Evolutionary conservation across 176 grass and related monocot species (phyloP), one percentile per base, ranked within the genome.

Genomic region (Aechmea fasciata): DNA sequence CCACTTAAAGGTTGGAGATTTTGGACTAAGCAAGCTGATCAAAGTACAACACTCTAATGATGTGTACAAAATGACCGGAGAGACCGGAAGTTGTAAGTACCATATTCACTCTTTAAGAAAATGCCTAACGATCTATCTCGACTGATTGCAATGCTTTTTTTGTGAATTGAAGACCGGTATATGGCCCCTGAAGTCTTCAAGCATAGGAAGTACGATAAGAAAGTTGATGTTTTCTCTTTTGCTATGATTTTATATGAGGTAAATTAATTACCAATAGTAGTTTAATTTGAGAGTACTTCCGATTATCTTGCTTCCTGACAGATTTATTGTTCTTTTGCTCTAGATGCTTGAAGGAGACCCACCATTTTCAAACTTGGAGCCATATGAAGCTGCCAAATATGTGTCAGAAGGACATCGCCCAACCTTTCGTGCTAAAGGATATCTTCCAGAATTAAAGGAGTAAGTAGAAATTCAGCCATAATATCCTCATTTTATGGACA

Each of bases 111-210:
- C 3, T 59, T 59, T 41, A 41, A 41, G 15, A 59, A 20, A 59
- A 59, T 59, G 54, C 54, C 54, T 59, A 59, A 41, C 19, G 54
- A 67, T 79, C 65, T 54, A 47, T 52, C 11, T 25, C 48, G 23
- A 68, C 17, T 47, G 70, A 22, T 53, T 74, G 64, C 63, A 64
- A 14, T 75, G 15, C 62, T 77, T 25, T 20, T 59, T 77, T 47
- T 55, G 10, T 69, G 41, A 13, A 48, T 79, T 71, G 49, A 53
- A 97, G 95, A 99, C 18, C 84, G 95, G 28, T 99, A 99, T 78
- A 99, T 99, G 95, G 95, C 95, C 11, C 95, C 95, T 80, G 95
- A 99, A 90, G 95, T 99, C 63, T 99, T 99, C 82, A 99, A 85
- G 83, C 95, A 99, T 63, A 82, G 90, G 49, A 99, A 85, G 67